Conservation (phyloP, 78 protist genomes). For the Emiliania huxleyi region DNA sequence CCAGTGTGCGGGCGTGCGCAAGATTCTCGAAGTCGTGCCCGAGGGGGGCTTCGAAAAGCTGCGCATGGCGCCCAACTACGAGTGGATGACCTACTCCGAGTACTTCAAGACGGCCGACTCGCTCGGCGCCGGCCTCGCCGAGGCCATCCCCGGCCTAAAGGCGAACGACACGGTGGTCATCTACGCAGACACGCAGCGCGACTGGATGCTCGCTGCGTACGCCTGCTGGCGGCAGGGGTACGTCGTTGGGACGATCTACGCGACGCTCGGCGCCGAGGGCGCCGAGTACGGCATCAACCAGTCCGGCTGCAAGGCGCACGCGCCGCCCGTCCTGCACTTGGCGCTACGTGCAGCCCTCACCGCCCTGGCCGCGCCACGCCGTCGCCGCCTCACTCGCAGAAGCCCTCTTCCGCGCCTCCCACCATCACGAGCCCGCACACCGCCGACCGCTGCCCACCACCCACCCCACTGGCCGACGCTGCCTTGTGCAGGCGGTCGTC, state of each 20-base stretch:
- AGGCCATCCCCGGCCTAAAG: not conserved
- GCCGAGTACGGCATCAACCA: slow-evolving; percentile 32
- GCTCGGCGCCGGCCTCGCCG: not conserved
- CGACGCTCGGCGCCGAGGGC: slow-evolving; percentile 67
- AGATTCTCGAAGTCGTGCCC: not conserved
- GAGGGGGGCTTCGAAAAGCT: not conserved
- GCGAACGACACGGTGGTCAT: slow-evolving; percentile 17
- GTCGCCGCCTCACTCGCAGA: too few relatives aligned
- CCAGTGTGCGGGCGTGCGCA: too few relatives aligned
- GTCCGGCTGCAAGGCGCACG: too few relatives aligned
- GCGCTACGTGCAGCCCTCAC: too few relatives aligned
- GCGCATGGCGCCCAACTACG: not conserved
- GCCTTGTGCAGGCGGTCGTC: too few relatives aligned
- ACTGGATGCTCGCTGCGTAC: slow-evolving; percentile 55
- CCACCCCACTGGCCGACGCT: too few relatives aligned
- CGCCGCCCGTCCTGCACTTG: too few relatives aligned
- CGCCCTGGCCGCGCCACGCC: too few relatives aligned
- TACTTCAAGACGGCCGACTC: not conserved
- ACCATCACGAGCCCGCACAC: too few relatives aligned
- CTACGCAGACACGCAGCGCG: slow-evolving; percentile 43
- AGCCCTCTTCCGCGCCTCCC: too few relatives aligned
- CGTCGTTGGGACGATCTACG: slow-evolving; percentile 55
- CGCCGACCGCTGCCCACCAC: too few relatives aligned
- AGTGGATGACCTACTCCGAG: not conserved
- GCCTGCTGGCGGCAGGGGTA: slow-evolving; percentile 13